Conservation (phyloP, 768 basidiomycete genomes). For the Panus rudis region DNA sequence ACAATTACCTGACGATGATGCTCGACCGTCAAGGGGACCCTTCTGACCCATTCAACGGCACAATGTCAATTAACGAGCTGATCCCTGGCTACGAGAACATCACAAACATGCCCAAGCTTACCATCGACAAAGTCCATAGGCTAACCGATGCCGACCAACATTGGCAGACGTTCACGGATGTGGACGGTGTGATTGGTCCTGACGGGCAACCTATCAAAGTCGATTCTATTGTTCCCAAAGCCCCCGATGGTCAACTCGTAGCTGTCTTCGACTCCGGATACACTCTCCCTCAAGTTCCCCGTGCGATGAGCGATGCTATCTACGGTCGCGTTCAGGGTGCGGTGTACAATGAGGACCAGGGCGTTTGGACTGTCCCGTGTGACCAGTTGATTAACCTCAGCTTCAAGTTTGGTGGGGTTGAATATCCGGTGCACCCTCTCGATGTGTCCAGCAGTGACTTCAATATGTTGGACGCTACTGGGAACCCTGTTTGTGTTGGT, state of each 20-base stretch:
- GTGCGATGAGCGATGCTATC: conserved; percentile 70
- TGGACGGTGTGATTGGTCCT: conserved; percentile 66
- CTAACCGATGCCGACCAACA: conserved; percentile 66
- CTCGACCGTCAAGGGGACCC: conserved; percentile 57
- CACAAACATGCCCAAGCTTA: conserved; percentile 52
- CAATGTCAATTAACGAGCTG: conserved; percentile 63
- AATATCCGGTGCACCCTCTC: conserved; percentile 70
- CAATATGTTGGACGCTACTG: conserved; percentile 35
- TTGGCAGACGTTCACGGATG: conserved; percentile 71
- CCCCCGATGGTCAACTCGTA: conserved; percentile 56
- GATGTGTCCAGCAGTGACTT: conserved; percentile 62
- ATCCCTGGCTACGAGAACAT: conserved; percentile 58
- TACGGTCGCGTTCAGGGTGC: conserved; percentile 76
- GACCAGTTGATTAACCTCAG: conserved; percentile 64
- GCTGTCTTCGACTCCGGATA: conserved; percentile 74
- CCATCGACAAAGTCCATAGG: conserved; percentile 57
- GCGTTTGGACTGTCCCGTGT: conserved; percentile 72
- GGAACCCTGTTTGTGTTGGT: conserved; percentile 58
- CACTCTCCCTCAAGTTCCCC: conserved; percentile 65
- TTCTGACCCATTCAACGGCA: conserved; percentile 44
- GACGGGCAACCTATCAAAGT: conserved; percentile 58
- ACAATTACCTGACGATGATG: conserved; percentile 64
- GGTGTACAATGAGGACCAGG: conserved; percentile 44
- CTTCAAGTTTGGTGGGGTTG: conserved; percentile 61
- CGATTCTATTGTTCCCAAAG: conserved; percentile 62